Conservation (phyloP, 2,329 filamentous ascomycete genomes). For the Didymella segeticola region DNA sequence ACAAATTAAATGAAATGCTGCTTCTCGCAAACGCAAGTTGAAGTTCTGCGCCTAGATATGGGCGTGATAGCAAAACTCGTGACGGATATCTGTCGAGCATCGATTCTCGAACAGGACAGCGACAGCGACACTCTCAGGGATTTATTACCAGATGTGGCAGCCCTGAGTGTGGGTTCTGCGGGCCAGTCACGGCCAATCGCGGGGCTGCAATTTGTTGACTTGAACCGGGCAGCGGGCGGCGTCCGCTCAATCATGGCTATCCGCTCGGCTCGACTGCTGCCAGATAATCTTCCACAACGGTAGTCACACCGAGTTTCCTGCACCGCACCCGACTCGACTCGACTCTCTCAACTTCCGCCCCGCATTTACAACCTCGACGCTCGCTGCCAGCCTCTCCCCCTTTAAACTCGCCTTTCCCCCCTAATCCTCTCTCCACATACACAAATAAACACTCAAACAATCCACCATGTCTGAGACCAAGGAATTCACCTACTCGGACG, state of each 20-base stretch:
- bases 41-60: neutral
- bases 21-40: neutral
- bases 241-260: conserved; percentile 16
- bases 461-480: conserved; percentile 46
- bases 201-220: conserved; percentile 21
- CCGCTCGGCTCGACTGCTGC: conserved; percentile 18
- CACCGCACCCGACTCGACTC: neutral
- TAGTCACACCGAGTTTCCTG: conserved; percentile 21
- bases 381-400: conserved; percentile 3
- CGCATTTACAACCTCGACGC: conserved; percentile 1
- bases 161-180: neutral
- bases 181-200: conserved; percentile 20
- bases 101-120: neutral
- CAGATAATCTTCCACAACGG: conserved; percentile 13
- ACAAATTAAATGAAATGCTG: too few species aligned
- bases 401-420: neutral
- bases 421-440: too few species aligned
- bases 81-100: neutral
- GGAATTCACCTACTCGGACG: conserved; percentile 51
- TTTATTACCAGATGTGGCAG: conserved; percentile 22
- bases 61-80: neutral
- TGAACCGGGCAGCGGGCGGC: neutral
- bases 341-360: neutral
- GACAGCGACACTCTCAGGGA: conserved; percentile 4
- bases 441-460: too few species aligned